Base-by-base conservation (phyloP, 306 rosid genomes). In the Casuarina glauca region DNA sequence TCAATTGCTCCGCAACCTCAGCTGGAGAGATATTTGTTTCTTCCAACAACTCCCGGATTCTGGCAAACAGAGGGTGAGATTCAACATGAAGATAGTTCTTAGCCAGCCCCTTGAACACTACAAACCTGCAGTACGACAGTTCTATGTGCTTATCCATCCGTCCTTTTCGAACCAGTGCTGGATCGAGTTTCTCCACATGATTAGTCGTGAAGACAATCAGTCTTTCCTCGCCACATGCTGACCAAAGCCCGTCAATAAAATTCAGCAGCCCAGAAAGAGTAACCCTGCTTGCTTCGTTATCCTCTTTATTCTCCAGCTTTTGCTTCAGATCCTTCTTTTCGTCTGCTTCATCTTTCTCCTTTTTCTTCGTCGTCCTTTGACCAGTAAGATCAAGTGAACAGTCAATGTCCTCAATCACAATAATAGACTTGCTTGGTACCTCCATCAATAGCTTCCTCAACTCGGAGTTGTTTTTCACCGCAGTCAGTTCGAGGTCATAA, bases 351-450 rank as follows among this genome's bases (percentile, higher is more conserved):
- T 12, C 72, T 72, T 83, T 85, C 0, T 89, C 91, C 9, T 36
- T 55, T 41, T 85, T 89, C 83, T 91, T 91, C 84, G 89, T 88
- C 87, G 26, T 20, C 26, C 94, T 89, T 81, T 91, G 94, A 44
- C 98, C 94, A 45, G 98, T 93, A 36, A 93, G 89, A 84, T 93
- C 93, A 77, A 93, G 97, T 9, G 98, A 93, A 71, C 98, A 93
- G 57, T 93, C 98, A 39, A 93, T 89, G 67, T 93, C 97, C 80
- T 93, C 98, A 41, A 93, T 93, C 76, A 93, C 97, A 75, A 91
- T 91, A 7, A 93, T 88, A 13, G 94, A 86, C 90, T 93, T 93
- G 78, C 91, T 84, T 0, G 97, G 91, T 0, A 94, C 91, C 82
- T 93, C 93, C n/a, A 93, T 93, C 90, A 93, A 57, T 68, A 91